These are phyloP conservation scores for Teratosphaeria pseudoeucalypti DNA, from an alignment of 2,329 filamentous ascomycete species.

Conservation along the genomic window DNA sequence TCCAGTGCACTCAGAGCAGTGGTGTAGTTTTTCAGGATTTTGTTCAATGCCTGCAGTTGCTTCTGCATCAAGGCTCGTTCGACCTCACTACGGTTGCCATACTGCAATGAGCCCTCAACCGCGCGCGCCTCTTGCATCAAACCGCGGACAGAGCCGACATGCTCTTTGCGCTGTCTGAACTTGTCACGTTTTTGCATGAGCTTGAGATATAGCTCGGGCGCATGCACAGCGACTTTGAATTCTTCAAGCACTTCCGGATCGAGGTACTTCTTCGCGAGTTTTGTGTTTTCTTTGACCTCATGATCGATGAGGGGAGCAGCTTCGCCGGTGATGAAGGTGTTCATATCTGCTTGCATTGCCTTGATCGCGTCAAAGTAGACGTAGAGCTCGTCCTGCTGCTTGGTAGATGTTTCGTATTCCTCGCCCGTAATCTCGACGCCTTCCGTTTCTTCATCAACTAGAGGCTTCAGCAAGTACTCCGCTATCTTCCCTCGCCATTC, in stretches of 20 bases:
- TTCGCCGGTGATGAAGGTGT: conserved; percentile 64
- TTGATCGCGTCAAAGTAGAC: conserved; percentile 73
- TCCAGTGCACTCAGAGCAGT: conserved; percentile 46
- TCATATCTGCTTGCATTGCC: conserved; percentile 66
- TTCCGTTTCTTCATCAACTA: conserved; percentile 71
- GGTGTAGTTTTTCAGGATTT: conserved; percentile 41
- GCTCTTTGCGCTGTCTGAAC: conserved; percentile 40
- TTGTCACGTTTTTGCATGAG: conserved; percentile 37
- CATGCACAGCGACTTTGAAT: conserved; percentile 43
- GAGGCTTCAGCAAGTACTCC: conserved; percentile 58
- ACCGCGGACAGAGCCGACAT: conserved; percentile 57
- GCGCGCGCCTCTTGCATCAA: conserved; percentile 60
- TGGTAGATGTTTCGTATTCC: conserved; percentile 80
- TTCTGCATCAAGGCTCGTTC: conserved; percentile 57
- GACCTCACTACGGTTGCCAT: conserved; percentile 45
- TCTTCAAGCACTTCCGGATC: conserved; percentile 48
- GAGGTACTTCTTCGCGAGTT: conserved; percentile 14
- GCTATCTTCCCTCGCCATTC: conserved; percentile 66
- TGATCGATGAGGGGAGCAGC: conserved; percentile 64
- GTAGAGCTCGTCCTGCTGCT: conserved; percentile 78
- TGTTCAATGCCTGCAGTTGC: conserved; percentile 51
- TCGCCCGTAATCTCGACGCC: conserved; percentile 70
- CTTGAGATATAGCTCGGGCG: conserved; percentile 51
- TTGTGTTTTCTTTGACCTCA: conserved; percentile 47
- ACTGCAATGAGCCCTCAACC: conserved; percentile 49